Base-by-base conservation (phyloP, 352 stramenopile species). In the Elongisporangium prolatum region DNA sequence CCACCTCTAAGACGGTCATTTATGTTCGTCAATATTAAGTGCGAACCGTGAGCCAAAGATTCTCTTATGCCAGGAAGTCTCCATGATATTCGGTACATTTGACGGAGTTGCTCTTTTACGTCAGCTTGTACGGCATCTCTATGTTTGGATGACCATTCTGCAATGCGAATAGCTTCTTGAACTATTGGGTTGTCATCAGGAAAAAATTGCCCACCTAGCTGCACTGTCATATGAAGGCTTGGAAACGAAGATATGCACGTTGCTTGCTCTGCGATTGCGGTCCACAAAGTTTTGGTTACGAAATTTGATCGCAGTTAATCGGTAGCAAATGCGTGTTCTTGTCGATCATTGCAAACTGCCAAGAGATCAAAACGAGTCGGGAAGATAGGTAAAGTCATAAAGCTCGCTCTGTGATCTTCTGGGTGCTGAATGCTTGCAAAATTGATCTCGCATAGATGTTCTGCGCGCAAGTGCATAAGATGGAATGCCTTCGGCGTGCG, bases 11-110 rank as follows among this genome's bases (percentile, higher is more conserved):
- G 54, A 6, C 65, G 58, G 16, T 81, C 71, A 4, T 69, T 62
- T 40, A 55, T 52, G 28, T 76, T 84, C 4, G 54, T 67, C 14
- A 89, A 34, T 18, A 89, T 68, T 1, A 91, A 20, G 18, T 88
- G 72, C 0, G 72, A 71, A 0, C 79, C 75, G 18, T 73, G 71
- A 3, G 69, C 68, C 6, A 91, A 65, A 14, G 72, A 53, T 37
- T 86, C 61, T 7, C 69, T 71, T 10, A 83, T 60, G 6, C 73
- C 77, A 28, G 83, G 80, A 14, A 72, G 57, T 40, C 73, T 89
- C 83, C 83, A 93, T 4, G 60, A 49, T 4, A 78, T 47, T n/a
- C 83, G 69, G 24, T 86, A 84, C 21, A 76, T 63, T 40, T 88
- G 59, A 1, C 77, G 72, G 24, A 93, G 57, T 13, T 75, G 69